Base-by-base conservation (phyloP, 2,329 filamentous ascomycete species). In the Venturia carpophila region DNA sequence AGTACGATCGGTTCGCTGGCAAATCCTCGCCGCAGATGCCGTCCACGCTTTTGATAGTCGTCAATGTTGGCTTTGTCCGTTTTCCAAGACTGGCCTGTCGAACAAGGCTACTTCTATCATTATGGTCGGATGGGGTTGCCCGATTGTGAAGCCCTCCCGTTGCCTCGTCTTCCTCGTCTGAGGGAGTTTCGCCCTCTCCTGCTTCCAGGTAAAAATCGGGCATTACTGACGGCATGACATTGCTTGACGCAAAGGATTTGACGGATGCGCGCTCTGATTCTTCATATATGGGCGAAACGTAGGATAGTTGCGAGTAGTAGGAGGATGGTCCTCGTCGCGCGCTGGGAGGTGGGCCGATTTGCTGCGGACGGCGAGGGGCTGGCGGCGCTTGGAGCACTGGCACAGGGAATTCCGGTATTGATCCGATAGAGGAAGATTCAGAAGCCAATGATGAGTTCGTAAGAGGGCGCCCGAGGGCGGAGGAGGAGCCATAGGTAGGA, bases 241-340 rank as follows among this genome's bases (percentile, higher is more conserved):
- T 80, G 67, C 79, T 81, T 30, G 79, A 81, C 21, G 79, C 78
- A 65, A 76, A 80, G 0, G 79, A 80, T 15, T 74, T 75, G 42
- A 73, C 73, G 15, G 76, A 77, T 52, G 71, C 71, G 41, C 75
- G 72, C n/a, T 73, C 76, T 62, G 79, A 79, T 67, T 82, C 79
- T 70, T 82, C 79, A 3, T 72, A 75, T 62, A 82, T 82, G 2
- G 79, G 79, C 41, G 79, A 77, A 34, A 82, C 79, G 34, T 77
- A 78, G 0, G 76, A 78, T 64, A 76, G 71, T 66, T 79, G 78
- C 1, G 78, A 78, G 66, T 82, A 82, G 68, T 80, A 81, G 0
- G 77, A 79, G 5, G 77, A 75, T 10, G 79, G 79, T 5, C 79
- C 79, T 73, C 77, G 72, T 37, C 79, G 73, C 7, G 79, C 74